A percentile compares a stretch with the other conserved stretches of the same genome.
phyloP scores from a whole-genome alignment of 2,329 filamentous ascomycete species.

The Lachnellula suecica region DNA sequence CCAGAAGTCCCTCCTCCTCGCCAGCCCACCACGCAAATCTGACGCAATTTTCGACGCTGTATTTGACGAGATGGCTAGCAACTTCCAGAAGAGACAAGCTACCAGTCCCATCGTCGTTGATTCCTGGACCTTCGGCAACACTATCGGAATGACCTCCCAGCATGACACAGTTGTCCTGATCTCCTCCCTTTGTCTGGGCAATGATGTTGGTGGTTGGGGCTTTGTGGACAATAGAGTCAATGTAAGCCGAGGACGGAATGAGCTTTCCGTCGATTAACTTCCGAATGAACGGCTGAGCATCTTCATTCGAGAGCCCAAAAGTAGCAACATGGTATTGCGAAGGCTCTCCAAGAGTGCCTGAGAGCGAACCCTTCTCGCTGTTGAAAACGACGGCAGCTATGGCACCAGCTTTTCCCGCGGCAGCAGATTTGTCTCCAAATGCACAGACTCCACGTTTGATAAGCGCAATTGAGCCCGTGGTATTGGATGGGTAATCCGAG shows the following conservation, averaged over 20 bases:
- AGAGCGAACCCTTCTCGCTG: conserved; percentile 47
- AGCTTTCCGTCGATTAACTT: conserved; percentile 50
- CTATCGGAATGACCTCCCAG: conserved; percentile 63
- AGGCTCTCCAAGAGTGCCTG: conserved; percentile 66
- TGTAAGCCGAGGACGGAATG: conserved; percentile 57
- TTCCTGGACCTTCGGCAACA: conserved; percentile 54
- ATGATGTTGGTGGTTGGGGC: conserved; percentile 51
- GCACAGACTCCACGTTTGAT: conserved; percentile 68
- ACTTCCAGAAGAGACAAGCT: conserved; percentile 55
- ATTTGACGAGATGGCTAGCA: conserved; percentile 55
- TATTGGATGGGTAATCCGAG: conserved; percentile 59
- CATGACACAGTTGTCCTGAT: conserved; percentile 63
- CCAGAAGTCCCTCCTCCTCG: conserved; percentile 63
- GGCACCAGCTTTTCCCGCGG: conserved; percentile 69
- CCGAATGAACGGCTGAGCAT: conserved; percentile 55
- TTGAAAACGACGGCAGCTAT: conserved; percentile 74
- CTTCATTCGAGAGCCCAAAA: conserved; percentile 61
- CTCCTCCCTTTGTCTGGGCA: conserved; percentile 57
- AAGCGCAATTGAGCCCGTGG: conserved; percentile 66
- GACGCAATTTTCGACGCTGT: conserved; percentile 61
- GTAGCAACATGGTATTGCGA: conserved; percentile 62
- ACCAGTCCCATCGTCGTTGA: conserved; percentile 37
- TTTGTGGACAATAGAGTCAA: conserved; percentile 53
- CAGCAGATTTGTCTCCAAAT: conserved; percentile 69
- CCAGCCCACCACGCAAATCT: conserved; percentile 67